Base-by-base conservation (phyloP, 2,329 filamentous ascomycete genomes). In the Apiospora malaysiana region DNA sequence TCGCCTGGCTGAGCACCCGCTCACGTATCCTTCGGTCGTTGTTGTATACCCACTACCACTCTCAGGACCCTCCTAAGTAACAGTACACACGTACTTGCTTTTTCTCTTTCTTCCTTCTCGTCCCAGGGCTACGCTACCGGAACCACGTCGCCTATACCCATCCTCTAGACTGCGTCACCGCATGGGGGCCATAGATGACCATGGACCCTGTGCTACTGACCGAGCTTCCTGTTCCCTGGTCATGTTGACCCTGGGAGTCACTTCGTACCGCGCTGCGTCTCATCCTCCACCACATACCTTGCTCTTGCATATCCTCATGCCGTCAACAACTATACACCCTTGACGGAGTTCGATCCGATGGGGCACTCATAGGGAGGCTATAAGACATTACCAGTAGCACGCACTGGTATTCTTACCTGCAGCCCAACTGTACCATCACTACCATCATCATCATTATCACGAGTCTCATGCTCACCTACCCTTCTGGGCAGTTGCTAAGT, bases 211-310 rank as follows among this genome's bases (percentile, higher is more conserved):
- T 27, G 32, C 37, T 40, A 63, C 56, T 6, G 32, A 40, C 32
- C 32, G 32, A 32, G 32, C 6, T 32, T 9, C 40, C 16, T 63
- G 4, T 10, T 63, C 32, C 32, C 32, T 40, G 32, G 32, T 63
- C 56, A 63, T 63, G 56, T 63, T 63, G 56, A 40, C 56, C 4
- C 14, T n/a, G 18, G 21, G 56, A 63, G 56, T 63, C 56, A 59
- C 32, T 63, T 32, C 27, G 27, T 40, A 32, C 56, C n/a, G 18
- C 32, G 27, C 56, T 63, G 21, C 32, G 56, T 63, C 56, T 63
- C 56, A 63, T 63, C 56, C 56, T 23, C 56, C 56, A 63, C 21
- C 56, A 63, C 32, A n/a, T 45, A 45, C 56, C 32, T 40, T 32
- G 56, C 56, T 8, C 56, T 63, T 63, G 56, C 56, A 32, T 63